phyloP scores from a whole-genome alignment of 2,329 filamentous ascomycete genomes.

The Aspergillus amoenus region DNA sequence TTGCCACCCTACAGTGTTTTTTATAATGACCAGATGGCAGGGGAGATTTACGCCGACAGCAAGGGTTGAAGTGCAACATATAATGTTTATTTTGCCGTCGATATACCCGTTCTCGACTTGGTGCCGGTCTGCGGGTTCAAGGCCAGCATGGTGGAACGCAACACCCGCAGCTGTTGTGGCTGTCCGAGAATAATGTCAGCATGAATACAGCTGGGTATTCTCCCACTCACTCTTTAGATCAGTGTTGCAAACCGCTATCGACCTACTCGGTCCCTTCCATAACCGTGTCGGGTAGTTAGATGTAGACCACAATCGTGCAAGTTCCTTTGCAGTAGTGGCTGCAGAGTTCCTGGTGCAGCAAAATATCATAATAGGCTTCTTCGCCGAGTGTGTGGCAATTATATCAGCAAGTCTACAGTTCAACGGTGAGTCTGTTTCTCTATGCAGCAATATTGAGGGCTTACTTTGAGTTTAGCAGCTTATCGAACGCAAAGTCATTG shows the following conservation, averaged over 20 bases:
- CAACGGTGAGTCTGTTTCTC: not conserved
- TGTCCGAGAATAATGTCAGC: slow-evolving; percentile 19
- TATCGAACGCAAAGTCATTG: slow-evolving; percentile 79
- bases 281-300: slow-evolving; percentile 53
- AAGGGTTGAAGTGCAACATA: slow-evolving; percentile 84
- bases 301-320: slow-evolving; percentile 65
- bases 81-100: slow-evolving; percentile 70
- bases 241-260: slow-evolving; percentile 55
- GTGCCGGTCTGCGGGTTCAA: slow-evolving; percentile 63
- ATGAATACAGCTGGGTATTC: not conserved
- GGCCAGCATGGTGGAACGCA: slow-evolving; percentile 78
- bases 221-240: slow-evolving; percentile 57
- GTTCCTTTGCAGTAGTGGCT: slow-evolving; percentile 63
- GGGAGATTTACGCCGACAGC: slow-evolving; percentile 82
- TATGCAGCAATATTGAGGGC: slow-evolving; percentile 15
- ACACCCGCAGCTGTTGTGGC: slow-evolving; percentile 60
- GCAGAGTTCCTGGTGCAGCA: slow-evolving; percentile 75
- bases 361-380: slow-evolving; percentile 80
- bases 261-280: slow-evolving; percentile 61
- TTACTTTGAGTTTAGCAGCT: slow-evolving; percentile 61
- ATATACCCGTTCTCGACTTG: slow-evolving; percentile 68
- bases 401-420: slow-evolving; percentile 60
- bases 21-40: slow-evolving; percentile 79
- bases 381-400: slow-evolving; percentile 64
- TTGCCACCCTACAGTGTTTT: slow-evolving; percentile 70